phyloP scores from a whole-genome alignment of 345 rosid genomes.

The Excoecaria cochinchinensis region DNA sequence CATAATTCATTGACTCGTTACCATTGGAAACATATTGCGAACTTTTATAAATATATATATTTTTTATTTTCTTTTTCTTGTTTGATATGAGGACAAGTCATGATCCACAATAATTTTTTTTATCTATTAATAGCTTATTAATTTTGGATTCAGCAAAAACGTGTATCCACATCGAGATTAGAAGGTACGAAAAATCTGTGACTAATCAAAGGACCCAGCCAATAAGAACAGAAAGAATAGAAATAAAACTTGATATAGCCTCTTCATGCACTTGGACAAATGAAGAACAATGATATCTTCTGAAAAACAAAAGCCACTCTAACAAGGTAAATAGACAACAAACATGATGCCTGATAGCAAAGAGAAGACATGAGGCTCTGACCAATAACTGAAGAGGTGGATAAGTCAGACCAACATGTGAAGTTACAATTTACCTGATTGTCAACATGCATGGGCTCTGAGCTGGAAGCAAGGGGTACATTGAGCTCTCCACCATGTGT shows the following conservation, averaged over 20 bases:
- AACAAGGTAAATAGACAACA: neutral
- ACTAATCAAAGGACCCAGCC: neutral
- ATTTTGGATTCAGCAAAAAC: too few species aligned
- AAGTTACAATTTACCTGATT: slow-evolving; percentile 49
- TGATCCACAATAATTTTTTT: too few species aligned
- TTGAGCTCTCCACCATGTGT: slow-evolving; percentile 56
- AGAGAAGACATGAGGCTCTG: neutral
- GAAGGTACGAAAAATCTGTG: neutral
- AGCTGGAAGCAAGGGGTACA: slow-evolving; percentile 45
- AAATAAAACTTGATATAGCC: neutral
- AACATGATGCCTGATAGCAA: slow-evolving; percentile 5
- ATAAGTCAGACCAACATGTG: neutral
- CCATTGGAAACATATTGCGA: too few species aligned
- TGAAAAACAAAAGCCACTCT: neutral
- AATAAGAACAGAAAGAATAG: neutral
- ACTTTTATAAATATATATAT: too few species aligned
- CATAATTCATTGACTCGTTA: too few species aligned
- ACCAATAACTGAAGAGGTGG: neutral
- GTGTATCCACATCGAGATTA: too few species aligned
- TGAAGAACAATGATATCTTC: neutral
- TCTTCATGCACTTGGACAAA: neutral
- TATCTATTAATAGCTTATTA: too few species aligned
- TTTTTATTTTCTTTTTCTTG: too few species aligned
- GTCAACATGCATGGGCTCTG: slow-evolving; percentile 51
- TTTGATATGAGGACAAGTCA: too few species aligned